phyloP scores from a whole-genome alignment of 371 early-diverging fungal species.

The Smittium culicis region DNA sequence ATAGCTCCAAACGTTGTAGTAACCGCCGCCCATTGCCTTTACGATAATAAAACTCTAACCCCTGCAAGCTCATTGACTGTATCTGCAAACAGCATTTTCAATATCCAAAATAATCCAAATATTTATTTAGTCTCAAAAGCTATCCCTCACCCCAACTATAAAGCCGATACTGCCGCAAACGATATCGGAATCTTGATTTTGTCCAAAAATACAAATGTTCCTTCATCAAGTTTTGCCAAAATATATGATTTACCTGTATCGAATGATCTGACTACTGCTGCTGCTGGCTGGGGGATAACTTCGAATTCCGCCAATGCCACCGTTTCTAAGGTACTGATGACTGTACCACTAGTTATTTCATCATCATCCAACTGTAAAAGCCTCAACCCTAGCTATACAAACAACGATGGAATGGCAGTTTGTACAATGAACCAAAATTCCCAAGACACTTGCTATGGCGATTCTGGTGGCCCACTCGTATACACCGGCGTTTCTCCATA shows the following conservation, averaged over 20 bases:
- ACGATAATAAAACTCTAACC: neutral
- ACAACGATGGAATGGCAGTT: conserved; percentile 10
- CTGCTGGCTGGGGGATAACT: conserved; percentile 8
- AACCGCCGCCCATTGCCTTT: neutral
- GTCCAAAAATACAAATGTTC: neutral
- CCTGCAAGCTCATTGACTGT: neutral
- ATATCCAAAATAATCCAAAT: neutral
- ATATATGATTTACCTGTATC: neutral
- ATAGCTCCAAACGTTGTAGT: neutral
- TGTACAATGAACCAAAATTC: conserved; percentile 21
- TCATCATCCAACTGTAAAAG: conserved; percentile 8
- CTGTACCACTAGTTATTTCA: conserved; percentile 19
- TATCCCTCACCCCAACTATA: neutral
- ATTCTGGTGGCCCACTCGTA: conserved; percentile 26
- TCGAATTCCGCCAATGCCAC: neutral
- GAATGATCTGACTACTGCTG: neutral
- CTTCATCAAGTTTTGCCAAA: neutral
- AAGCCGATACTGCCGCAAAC: neutral
- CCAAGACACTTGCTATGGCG: conserved; percentile 26
- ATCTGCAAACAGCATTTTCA: neutral
- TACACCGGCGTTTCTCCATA: neutral
- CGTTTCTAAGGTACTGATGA: conserved; percentile 16
- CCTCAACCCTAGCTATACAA: conserved; percentile 9
- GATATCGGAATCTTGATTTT: neutral
- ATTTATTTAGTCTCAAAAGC: neutral